Conservation (phyloP, 345 rosid genomes). For the Eucalyptus marginata region DNA sequence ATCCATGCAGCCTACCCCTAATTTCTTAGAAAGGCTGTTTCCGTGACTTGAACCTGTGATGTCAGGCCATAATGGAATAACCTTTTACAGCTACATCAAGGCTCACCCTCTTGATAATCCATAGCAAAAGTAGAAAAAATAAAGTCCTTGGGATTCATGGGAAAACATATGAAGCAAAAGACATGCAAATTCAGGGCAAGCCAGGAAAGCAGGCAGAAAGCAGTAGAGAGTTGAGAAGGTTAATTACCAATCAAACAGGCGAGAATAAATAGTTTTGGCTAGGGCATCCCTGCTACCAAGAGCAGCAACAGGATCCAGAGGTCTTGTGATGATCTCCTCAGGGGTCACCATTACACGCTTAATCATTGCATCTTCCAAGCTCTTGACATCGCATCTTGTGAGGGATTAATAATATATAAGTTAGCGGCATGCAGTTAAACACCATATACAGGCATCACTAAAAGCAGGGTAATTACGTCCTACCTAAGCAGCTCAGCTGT, state of each 20-base stretch:
- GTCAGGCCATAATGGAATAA: not conserved
- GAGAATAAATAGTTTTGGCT: constrained; percentile 92
- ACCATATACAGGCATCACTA: not conserved
- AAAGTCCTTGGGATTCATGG: not conserved
- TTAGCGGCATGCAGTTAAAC: not conserved
- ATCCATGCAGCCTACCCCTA: not conserved
- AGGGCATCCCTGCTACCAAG: constrained; percentile 89
- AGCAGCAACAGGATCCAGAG: constrained; percentile 89
- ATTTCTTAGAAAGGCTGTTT: not conserved
- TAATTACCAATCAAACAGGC: constrained; percentile 93
- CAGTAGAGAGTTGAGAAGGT: not conserved
- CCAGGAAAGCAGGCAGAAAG: not conserved
- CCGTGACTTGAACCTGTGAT: not conserved
- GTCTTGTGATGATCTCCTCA: constrained; percentile 94
- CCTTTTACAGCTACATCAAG: not conserved
- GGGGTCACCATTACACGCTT: constrained; percentile 99
- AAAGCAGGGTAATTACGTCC: not conserved
- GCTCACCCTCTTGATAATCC: not conserved
- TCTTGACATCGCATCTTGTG: constrained; percentile 74
- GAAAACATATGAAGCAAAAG: not conserved
- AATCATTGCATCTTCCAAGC: constrained; percentile 90
- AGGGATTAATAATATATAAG: not conserved
- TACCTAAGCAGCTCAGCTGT: constrained; percentile 93
- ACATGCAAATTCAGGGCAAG: not conserved
- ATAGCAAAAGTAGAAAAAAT: not conserved